Evolutionary conservation across 306 rosid genomes (phyloP), one percentile per base, ranked within the genome.

Genomic region (Delonix regia): DNA sequence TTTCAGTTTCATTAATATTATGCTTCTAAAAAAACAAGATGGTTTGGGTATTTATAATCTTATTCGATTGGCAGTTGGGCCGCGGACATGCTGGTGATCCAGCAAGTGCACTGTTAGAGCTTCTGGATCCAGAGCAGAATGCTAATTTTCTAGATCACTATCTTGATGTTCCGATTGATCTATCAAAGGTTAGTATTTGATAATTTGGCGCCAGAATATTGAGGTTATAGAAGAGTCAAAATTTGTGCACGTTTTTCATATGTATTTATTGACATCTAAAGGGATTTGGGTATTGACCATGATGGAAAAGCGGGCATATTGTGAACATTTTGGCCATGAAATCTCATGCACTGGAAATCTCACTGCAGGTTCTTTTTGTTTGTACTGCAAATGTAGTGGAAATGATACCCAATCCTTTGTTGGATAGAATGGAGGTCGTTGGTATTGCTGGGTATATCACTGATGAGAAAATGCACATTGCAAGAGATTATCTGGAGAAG

Each of bases 21-120:
- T 21, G 56, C 34, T 66, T 39, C 55, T 33, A 25, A 11, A 33
- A 44, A 30, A 65, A 12, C 36, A 42, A 30, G 68, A 42, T 61
- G 71, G 45, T 62, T 81, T 79, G 65, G 25, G 69, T 41, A 48
- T 71, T 84, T 78, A 71, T 62, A 27, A n/a, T 66, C 76, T 69
- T 39, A 48, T 74, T 77, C 56, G 36, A 81, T 86, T 89, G 93
- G 80, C 88, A 96, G 99, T 87, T 96, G 89, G 99, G 99, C 64
- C 91, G 92, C 69, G 99, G 99, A 72, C 99, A 96, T 85, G 93
- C 94, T 57, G 99, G 99, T 80, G 99, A 96, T 87, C 99, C 99
- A 7, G 99, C 98, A 27, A 96, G 99, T 84, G 99, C 99, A 71
- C 88, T 96, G 93, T 73, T 96, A 87, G 99, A 96, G 93, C 99